phyloP scores from a whole-genome alignment of 2,329 filamentous ascomycete genomes.

The Aspergillus hortae region DNA sequence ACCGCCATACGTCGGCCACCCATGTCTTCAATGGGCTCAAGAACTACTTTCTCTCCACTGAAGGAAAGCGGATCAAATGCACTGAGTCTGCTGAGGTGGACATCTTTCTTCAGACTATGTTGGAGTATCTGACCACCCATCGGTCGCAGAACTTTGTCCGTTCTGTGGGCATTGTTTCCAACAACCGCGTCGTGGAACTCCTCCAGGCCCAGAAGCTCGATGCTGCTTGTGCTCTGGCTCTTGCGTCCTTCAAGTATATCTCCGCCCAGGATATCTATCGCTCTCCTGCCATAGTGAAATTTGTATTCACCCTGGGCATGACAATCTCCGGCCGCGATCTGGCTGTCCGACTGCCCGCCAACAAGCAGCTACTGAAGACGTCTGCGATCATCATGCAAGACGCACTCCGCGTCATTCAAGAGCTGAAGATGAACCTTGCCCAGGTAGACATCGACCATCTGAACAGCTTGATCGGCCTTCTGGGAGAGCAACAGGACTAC shows the following conservation, averaged over 20 bases:
- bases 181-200: slow-evolving; percentile 26
- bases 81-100: slow-evolving; percentile 27
- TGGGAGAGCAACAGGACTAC: slow-evolving; percentile 47
- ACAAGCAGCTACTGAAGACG: slow-evolving; percentile 39
- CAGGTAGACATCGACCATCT: slow-evolving; percentile 39
- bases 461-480: slow-evolving; percentile 40
- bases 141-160: slow-evolving; percentile 32
- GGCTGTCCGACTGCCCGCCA: slow-evolving; percentile 19
- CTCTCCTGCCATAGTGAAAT: slow-evolving; percentile 28
- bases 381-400: slow-evolving; percentile 41
- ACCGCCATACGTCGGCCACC: slow-evolving; percentile 18
- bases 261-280: slow-evolving; percentile 29
- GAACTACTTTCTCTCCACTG: slow-evolving; percentile 30
- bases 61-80: slow-evolving; percentile 23
- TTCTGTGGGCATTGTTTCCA: slow-evolving; percentile 35
- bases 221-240: slow-evolving; percentile 29
- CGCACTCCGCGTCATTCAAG: slow-evolving; percentile 38
- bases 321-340: slow-evolving; percentile 33
- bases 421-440: slow-evolving; percentile 43
- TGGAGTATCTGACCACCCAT: slow-evolving; percentile 33
- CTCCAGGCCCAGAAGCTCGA: slow-evolving; percentile 28
- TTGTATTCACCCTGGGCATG: slow-evolving; percentile 33
- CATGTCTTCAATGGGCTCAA: slow-evolving; percentile 27
- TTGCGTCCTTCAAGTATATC: slow-evolving; percentile 32
- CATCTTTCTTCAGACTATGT: slow-evolving; percentile 29